These are phyloP conservation scores for Mycena rosella DNA, from an alignment of 768 basidiomycete species.

Conservation along the genomic window DNA sequence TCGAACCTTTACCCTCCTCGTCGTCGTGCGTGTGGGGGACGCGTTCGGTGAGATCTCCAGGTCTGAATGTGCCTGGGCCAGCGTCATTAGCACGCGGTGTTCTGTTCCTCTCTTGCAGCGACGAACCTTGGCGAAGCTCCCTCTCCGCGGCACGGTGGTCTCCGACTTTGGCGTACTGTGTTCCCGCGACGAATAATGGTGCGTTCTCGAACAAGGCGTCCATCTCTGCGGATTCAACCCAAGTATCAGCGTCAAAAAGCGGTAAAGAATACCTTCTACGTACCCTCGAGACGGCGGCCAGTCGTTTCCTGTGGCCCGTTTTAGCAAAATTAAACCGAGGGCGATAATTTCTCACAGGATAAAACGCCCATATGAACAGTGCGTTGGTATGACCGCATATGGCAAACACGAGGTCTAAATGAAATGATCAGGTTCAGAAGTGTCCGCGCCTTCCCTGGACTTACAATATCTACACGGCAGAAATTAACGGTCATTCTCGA, in stretches of 20 bases:
- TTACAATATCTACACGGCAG: constrained; percentile 45
- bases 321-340: neutral
- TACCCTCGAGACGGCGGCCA: constrained; percentile 58
- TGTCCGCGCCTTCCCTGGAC: neutral
- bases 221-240: constrained; percentile 49
- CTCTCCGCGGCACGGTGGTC: constrained; percentile 52
- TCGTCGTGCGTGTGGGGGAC: constrained; percentile 27
- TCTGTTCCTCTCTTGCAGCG: too few species aligned
- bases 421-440: neutral
- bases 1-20: constrained; percentile 32
- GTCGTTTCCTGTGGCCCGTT: constrained; percentile 52
- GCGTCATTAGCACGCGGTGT: neutral
- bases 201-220: constrained; percentile 55
- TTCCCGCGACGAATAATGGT: constrained; percentile 54
- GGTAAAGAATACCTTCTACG: neutral
- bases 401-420: constrained; percentile 57
- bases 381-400: constrained; percentile 62
- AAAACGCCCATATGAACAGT: constrained; percentile 59
- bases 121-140: constrained; percentile 54
- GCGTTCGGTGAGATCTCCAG: constrained; percentile 46
- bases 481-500: neutral
- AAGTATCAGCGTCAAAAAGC: neutral
- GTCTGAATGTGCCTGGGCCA: constrained; percentile 44
- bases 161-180: constrained; percentile 50
- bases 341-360: constrained; percentile 46